Conservation (phyloP, 2,329 filamentous ascomycete genomes). For the Talaromyces sp. region DNA sequence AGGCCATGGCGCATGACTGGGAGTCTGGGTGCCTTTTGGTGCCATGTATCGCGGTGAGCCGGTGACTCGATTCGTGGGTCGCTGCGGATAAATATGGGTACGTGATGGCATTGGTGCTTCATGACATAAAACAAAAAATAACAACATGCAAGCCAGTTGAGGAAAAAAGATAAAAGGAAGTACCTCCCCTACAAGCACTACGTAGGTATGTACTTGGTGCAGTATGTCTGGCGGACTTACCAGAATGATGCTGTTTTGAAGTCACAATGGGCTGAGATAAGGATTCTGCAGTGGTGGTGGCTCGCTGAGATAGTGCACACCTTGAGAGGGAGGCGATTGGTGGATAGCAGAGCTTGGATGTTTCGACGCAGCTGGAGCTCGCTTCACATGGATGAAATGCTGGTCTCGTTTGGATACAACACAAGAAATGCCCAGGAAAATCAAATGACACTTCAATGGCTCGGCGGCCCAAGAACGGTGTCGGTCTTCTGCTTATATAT, state of each 20-base stretch:
- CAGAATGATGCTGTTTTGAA: background rate
- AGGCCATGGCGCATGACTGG: slow-evolving; percentile 2
- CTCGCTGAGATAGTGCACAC: background rate
- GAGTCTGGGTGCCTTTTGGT: background rate
- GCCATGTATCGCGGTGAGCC: slow-evolving; percentile 13
- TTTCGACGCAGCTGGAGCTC: background rate
- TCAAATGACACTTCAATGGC: background rate
- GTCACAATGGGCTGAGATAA: background rate
- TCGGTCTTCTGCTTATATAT: background rate
- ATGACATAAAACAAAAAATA: background rate
- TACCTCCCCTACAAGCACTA: background rate
- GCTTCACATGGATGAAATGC: background rate
- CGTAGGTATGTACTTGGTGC: background rate
- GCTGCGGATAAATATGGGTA: slow-evolving; percentile 6
- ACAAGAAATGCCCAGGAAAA: background rate
- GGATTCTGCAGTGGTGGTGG: background rate
- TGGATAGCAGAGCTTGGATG: background rate
- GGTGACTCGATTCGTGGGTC: slow-evolving; percentile 16
- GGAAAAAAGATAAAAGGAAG: background rate
- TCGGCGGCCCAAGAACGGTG: background rate
- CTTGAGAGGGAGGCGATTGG: background rate
- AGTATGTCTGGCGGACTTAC: background rate
- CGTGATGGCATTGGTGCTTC: background rate
- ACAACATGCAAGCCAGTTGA: background rate
- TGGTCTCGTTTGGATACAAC: background rate